phyloP scores from a whole-genome alignment of 148 eudicot genomes.

The Talinum fruticosum region DNA sequence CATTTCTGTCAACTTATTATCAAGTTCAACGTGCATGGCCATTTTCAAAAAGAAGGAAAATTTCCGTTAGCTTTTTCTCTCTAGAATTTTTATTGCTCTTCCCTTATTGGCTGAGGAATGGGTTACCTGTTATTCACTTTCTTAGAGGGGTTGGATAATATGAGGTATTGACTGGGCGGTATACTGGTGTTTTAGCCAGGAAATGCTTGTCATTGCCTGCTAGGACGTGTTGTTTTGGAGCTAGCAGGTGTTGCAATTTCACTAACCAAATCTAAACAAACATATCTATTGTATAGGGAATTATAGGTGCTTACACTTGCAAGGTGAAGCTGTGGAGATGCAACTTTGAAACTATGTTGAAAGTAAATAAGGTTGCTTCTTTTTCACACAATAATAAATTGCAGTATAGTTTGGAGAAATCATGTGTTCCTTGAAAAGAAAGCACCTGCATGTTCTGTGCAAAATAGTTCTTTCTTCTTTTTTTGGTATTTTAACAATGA shows the following conservation, averaged over 20 bases:
- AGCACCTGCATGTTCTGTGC: background rate
- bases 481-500: background rate
- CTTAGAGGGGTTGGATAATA: background rate
- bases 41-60: background rate
- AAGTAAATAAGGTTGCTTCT: background rate
- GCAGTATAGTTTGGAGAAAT: background rate
- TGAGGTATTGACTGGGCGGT: background rate
- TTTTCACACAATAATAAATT: background rate
- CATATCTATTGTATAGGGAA: background rate
- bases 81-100: background rate
- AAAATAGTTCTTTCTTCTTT: background rate
- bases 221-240: background rate
- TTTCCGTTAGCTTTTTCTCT: background rate
- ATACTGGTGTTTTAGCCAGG: background rate
- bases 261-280: background rate
- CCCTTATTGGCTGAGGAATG: background rate
- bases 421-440: background rate
- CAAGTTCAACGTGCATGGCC: background rate
- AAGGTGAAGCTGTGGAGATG: background rate
- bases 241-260: background rate
- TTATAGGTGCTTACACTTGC: background rate
- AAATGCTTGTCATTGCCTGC: background rate
- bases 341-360: background rate
- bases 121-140: background rate
- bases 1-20: background rate